Evolutionary conservation across 2,329 filamentous ascomycete genomes (phyloP).

Genomic region (Ilyonectria robusta): DNA sequence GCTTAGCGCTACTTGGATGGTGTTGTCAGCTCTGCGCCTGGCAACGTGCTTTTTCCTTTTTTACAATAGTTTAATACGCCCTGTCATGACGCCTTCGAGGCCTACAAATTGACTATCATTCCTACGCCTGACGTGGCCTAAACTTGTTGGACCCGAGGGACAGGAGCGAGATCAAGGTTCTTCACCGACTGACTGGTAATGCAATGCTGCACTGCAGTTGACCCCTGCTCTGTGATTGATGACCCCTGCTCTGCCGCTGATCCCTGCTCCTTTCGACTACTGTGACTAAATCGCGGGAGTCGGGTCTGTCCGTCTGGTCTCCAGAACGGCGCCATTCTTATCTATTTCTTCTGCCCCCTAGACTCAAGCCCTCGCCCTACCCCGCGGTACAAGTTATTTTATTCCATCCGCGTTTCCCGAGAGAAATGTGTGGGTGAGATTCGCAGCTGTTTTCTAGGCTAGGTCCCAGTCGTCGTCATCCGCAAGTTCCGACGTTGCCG

Average conservation of each 20-base stretch:
- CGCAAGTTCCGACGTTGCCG: not conserved
- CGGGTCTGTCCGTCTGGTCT: not conserved
- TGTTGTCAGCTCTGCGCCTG: conserved; percentile 1
- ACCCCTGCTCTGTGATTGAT: not conserved
- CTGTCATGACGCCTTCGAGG: not conserved
- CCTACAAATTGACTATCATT: conserved; percentile 1
- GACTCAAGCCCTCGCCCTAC: not conserved
- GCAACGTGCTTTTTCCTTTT: not conserved
- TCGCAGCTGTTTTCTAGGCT: not conserved
- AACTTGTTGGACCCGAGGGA: conserved; percentile 1
- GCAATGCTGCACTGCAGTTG: not conserved
- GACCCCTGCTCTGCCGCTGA: not conserved
- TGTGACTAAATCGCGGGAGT: conserved; percentile 1
- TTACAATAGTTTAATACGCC: not conserved
- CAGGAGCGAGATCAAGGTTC: not conserved
- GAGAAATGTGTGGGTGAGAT: no score
- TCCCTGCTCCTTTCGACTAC: not conserved
- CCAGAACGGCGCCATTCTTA: not conserved
- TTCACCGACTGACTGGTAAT: not conserved
- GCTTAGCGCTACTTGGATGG: conserved; percentile 1
- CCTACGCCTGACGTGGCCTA: not conserved
- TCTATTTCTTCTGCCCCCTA: not conserved
- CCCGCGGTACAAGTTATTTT: no score
- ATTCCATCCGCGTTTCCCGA: no score
- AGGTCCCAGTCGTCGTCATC: not conserved